phyloP scores from a whole-genome alignment of 345 rosid species.

The Cardamine occulta region DNA sequence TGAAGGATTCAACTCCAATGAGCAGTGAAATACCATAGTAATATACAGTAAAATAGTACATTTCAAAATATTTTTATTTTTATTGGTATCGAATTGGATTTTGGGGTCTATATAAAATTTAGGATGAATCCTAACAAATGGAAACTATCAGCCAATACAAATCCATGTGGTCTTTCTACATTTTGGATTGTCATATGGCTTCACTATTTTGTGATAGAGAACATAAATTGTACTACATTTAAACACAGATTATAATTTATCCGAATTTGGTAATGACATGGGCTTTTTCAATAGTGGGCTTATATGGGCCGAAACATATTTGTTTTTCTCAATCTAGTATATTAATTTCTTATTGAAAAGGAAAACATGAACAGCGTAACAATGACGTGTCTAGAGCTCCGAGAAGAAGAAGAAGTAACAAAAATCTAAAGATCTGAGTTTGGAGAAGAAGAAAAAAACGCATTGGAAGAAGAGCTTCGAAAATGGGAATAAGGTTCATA shows the following conservation, averaged over 20 bases:
- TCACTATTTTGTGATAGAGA: too few relatives aligned
- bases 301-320: neutral
- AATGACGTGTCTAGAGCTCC: slow-evolving; percentile 12
- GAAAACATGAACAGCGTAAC: neutral
- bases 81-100: too few relatives aligned
- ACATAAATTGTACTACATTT: too few relatives aligned
- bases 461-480: neutral
- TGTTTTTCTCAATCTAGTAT: neutral
- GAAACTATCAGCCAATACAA: too few relatives aligned
- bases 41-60: too few relatives aligned
- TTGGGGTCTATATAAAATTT: too few relatives aligned
- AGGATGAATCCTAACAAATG: too few relatives aligned
- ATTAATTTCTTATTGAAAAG: neutral
- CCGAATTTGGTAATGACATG: neutral
- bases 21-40: neutral
- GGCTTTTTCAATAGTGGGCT: neutral
- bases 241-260: too few relatives aligned
- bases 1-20: neutral
- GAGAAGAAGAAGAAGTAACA: neutral
- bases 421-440: slow-evolving; percentile 6
- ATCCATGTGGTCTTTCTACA: too few relatives aligned
- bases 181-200: too few relatives aligned
- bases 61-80: too few relatives aligned
- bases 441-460: neutral
- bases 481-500: slow-evolving; percentile 95